A percentile compares a stretch with the other conserved stretches of the same genome.
phyloP scores from a whole-genome alignment of 2,329 filamentous ascomycete genomes.

The Xylariaceae sp. region DNA sequence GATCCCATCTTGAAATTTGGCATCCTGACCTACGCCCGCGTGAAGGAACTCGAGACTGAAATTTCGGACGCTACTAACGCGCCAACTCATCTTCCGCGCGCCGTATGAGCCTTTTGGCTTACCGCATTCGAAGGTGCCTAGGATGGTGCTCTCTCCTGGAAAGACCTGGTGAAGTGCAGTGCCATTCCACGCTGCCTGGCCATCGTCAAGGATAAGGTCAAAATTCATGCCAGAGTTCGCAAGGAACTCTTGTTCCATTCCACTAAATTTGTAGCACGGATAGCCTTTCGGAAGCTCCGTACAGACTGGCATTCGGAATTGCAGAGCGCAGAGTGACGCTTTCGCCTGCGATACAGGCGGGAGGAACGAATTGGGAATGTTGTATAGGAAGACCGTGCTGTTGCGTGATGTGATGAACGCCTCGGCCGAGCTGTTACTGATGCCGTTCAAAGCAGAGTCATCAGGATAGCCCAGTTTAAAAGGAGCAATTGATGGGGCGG shows the following conservation, averaged over 20 bases:
- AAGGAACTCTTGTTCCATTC: slow-evolving; percentile 39
- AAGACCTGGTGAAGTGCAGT: slow-evolving; percentile 39
- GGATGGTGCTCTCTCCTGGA: slow-evolving; percentile 34
- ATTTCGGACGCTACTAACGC: slow-evolving; percentile 36
- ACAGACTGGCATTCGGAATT: slow-evolving; percentile 43
- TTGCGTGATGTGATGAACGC: slow-evolving; percentile 32
- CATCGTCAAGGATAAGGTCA: slow-evolving; percentile 30
- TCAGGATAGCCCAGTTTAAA: slow-evolving; percentile 29
- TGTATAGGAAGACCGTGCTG: slow-evolving; percentile 36
- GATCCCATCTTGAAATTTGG: slow-evolving; percentile 39
- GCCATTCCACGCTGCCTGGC: slow-evolving; percentile 34
- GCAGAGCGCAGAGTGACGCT: slow-evolving; percentile 36
- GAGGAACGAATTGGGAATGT: slow-evolving; percentile 33
- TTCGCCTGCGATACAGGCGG: slow-evolving; percentile 5
- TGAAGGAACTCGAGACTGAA: slow-evolving; percentile 41
- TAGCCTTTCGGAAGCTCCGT: slow-evolving; percentile 38
- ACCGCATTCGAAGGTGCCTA: slow-evolving; percentile 41
- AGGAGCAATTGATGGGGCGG: slow-evolving; percentile 39
- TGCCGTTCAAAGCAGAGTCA: slow-evolving; percentile 19
- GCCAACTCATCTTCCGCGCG: slow-evolving; percentile 36
- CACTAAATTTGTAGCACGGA: slow-evolving; percentile 42
- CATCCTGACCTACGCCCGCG: slow-evolving; percentile 35
- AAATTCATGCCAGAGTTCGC: slow-evolving; percentile 40
- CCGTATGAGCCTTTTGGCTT: slow-evolving; percentile 12
- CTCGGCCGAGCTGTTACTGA: slow-evolving; percentile 27